These are phyloP conservation scores for Actinomortierella ambigua DNA, from an alignment of 371 early-diverging fungal genomes.

Conservation along the genomic window DNA sequence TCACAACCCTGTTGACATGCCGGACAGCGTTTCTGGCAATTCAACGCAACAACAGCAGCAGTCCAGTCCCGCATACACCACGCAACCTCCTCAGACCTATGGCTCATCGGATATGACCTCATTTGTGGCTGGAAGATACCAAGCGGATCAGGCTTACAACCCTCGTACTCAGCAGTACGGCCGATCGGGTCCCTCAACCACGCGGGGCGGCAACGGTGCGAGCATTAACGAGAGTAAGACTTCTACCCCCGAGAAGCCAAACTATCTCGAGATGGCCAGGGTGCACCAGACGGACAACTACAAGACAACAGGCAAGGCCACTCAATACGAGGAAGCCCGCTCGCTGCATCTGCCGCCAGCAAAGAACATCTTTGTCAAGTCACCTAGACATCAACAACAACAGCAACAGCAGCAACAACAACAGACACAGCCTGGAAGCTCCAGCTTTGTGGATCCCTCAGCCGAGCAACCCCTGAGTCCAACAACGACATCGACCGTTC, in stretches of 20 bases:
- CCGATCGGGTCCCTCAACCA: too few relatives aligned
- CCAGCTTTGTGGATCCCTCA: too few relatives aligned
- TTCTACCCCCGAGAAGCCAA: neutral
- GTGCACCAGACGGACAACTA: constrained; percentile 35
- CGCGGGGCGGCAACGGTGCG: too few relatives aligned
- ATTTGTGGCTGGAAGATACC: constrained; percentile 40
- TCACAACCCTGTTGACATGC: too few relatives aligned
- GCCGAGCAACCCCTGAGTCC: too few relatives aligned
- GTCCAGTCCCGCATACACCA: too few relatives aligned
- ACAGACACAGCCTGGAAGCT: neutral
- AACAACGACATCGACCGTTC: too few relatives aligned
- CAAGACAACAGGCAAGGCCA: constrained; percentile 43
- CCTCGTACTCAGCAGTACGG: constrained; percentile 4
- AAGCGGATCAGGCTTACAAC: constrained; percentile 18
- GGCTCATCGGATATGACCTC: constrained; percentile 38
- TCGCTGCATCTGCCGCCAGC: constrained; percentile 23
- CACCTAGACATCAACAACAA: neutral
- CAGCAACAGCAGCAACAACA: constrained; percentile 5
- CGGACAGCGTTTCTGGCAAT: too few relatives aligned
- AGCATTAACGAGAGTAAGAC: neutral
- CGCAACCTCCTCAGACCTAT: constrained; percentile 11
- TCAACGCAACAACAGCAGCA: too few relatives aligned
- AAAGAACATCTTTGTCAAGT: neutral
- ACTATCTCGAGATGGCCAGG: constrained; percentile 27
- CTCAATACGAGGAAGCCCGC: constrained; percentile 25